Conservation (phyloP, 371 early-diverging fungal species). For the Mucor ambiguus region DNA sequence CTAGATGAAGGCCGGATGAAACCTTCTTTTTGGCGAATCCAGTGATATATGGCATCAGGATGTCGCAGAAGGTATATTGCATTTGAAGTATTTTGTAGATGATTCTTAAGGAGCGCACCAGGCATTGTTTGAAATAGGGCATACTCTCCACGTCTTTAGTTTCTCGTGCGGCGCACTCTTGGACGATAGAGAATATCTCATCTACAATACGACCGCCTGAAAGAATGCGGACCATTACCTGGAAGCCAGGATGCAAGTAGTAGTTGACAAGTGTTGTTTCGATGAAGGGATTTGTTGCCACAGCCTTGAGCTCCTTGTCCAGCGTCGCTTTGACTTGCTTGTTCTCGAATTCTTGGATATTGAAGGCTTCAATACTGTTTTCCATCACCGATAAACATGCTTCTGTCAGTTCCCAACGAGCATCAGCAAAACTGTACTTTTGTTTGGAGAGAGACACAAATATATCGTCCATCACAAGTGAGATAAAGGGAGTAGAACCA, state of each 20-base stretch:
- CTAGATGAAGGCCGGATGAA: constrained; percentile 36
- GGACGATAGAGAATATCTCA: constrained; percentile 67
- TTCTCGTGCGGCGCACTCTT: constrained; percentile 60
- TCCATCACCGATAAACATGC: constrained; percentile 79
- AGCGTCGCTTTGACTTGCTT: constrained; percentile 9
- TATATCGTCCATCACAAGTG: constrained; percentile 80
- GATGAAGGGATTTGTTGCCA: neutral
- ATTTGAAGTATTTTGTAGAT: constrained; percentile 62
- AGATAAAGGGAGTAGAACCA: constrained; percentile 81
- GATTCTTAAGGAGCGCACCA: constrained; percentile 65
- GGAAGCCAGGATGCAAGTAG: constrained; percentile 84
- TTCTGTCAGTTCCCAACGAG: constrained; percentile 80
- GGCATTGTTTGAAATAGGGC: constrained; percentile 36
- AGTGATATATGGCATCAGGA: constrained; percentile 62
- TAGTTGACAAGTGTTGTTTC: constrained; percentile 18
- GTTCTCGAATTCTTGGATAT: constrained; percentile 51
- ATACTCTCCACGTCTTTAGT: constrained; percentile 35
- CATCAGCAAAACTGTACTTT: constrained; percentile 65
- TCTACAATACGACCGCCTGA: constrained; percentile 73
- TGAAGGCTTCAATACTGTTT: constrained; percentile 77
- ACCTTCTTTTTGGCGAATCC: constrained; percentile 28
- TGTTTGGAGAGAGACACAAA: constrained; percentile 73
- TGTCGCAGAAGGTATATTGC: constrained; percentile 72
- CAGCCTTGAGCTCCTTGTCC: neutral
- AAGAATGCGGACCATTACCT: constrained; percentile 76